These are phyloP conservation scores for Mrakia blollopis DNA, from an alignment of 768 basidiomycete genomes.

Conservation along the genomic window DNA sequence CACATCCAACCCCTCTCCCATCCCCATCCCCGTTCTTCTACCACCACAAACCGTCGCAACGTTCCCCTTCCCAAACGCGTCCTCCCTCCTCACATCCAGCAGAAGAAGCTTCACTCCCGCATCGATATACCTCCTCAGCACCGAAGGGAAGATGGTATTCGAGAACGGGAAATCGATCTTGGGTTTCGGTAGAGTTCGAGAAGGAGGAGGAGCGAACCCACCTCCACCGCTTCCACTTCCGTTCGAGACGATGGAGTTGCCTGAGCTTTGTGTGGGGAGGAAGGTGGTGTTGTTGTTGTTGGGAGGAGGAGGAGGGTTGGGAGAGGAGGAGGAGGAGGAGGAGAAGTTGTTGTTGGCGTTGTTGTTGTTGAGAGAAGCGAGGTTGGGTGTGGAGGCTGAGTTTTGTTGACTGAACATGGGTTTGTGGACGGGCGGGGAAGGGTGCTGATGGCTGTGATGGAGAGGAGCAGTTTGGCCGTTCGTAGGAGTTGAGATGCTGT, in stretches of 20 bases:
- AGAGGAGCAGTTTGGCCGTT: not conserved
- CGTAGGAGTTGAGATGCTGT: not conserved
- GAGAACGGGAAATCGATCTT: conserved; percentile 52
- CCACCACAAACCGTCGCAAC: conserved; percentile 58
- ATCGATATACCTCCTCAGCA: conserved; percentile 58
- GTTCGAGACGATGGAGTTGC: not conserved
- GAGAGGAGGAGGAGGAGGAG: not conserved
- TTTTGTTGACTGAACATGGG: conserved; percentile 3
- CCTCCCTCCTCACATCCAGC: conserved; percentile 74
- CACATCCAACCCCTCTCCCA: conserved; percentile 39
- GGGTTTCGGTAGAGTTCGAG: not conserved
- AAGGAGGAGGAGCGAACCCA: no score
- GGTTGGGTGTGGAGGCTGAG: conserved; percentile 10
- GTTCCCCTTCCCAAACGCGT: conserved; percentile 68
- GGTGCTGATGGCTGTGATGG: not conserved
- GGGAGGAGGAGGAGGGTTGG: not conserved
- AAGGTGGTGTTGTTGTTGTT: no score
- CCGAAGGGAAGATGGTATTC: conserved; percentile 58
- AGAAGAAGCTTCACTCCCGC: conserved; percentile 58
- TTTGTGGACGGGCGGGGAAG: not conserved
- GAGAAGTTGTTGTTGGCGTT: no score
- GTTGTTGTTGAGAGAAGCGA: not conserved
- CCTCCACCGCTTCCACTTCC: no score
- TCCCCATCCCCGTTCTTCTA: no score
- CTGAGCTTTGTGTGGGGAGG: not conserved